Base-by-base conservation (phyloP, 2,329 filamentous ascomycete genomes). In the Pseudogymnoascus sp. region DNA sequence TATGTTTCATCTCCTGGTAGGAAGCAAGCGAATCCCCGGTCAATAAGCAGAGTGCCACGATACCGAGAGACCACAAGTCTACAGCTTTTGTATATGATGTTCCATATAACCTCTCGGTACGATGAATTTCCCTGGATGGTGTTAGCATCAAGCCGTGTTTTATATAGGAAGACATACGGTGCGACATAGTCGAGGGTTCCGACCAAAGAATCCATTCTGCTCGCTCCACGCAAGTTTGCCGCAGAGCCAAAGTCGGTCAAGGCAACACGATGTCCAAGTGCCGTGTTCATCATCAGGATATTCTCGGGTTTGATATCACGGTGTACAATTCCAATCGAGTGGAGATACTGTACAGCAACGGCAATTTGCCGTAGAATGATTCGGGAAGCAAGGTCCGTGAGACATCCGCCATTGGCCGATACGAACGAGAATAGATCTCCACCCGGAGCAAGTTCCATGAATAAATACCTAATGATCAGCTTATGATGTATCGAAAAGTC, bases 391-490 rank as follows among this genome's bases (percentile, higher is more conserved):
- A 64, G 56, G 62, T 72, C 71, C 53, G 63, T 64, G 11, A 74
- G 67, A 5, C 7, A 15, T 7, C 67, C 67, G 31, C 64, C 65
- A 19, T 70, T 63, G 31, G 66, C 64, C 26, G 69, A 65, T 26
- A 73, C 61, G 53, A 71, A 73, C 2, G 71, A 72, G 50, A 68
- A 72, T 1, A 74, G 65, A 46, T 74, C 72, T 40, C 72, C 72
- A 40, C 66, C 84, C 79, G 4, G 79, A 76, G 83, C 83, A 37
- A 87, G 75, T 60, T 86, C 82, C 1, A 79, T 82, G 64, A 87
- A 84, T 0, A 81, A 79, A 64, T 82, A 84, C 35, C 81, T 83
- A 37, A 21, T 17, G 7, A 31, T 23, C 44, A 67, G 64, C 40
- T 4, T 5, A 3, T 2, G 10, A 29, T 19, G 64, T 35, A 67